These are phyloP conservation scores for Kazachstania kunashirensis DNA, from an alignment of 805 yeast species.

Conservation along the genomic window DNA sequence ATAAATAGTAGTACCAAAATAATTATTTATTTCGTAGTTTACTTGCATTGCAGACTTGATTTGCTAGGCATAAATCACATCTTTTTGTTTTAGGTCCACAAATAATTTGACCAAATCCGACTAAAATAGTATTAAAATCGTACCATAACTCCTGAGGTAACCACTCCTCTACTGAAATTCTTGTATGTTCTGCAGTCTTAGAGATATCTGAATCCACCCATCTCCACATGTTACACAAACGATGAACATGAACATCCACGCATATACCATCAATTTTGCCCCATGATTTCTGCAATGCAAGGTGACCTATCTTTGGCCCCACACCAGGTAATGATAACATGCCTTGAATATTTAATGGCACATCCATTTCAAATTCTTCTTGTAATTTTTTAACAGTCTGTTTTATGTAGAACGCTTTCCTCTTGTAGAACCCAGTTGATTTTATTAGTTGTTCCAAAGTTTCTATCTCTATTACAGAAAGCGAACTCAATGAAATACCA, in stretches of 20 bases:
- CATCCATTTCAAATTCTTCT: slow-evolving; percentile 47
- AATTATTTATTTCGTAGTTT: background rate
- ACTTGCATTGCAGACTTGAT: slow-evolving; percentile 43
- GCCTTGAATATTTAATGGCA: slow-evolving; percentile 61
- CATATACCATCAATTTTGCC: slow-evolving; percentile 66
- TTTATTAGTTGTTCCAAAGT: slow-evolving; percentile 53
- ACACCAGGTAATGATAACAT: slow-evolving; percentile 73
- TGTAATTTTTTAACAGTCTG: slow-evolving; percentile 44
- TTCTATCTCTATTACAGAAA: slow-evolving; percentile 38
- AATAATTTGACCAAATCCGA: slow-evolving; percentile 86
- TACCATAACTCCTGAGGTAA: slow-evolving; percentile 65
- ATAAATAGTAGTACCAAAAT: background rate
- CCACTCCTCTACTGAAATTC: slow-evolving; percentile 62
- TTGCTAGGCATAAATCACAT: slow-evolving; percentile 64
- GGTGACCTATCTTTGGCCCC: slow-evolving; percentile 88
- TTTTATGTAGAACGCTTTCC: slow-evolving; percentile 65
- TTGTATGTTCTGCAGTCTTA: slow-evolving; percentile 64
- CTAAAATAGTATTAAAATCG: slow-evolving; percentile 74
- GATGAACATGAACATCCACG: slow-evolving; percentile 81
- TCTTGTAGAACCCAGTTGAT: slow-evolving; percentile 75
- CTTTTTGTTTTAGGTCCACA: slow-evolving; percentile 61
- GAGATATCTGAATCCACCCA: slow-evolving; percentile 46
- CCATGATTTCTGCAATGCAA: slow-evolving; percentile 79
- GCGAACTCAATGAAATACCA: slow-evolving; percentile 50
- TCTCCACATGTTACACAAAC: slow-evolving; percentile 67